Percentiles rank a stretch among this genome's conserved stretches.
Evolutionary conservation across 495 filamentous ascomycete species (phyloP).

Genomic region (Lasiosphaeria miniovina): DNA sequence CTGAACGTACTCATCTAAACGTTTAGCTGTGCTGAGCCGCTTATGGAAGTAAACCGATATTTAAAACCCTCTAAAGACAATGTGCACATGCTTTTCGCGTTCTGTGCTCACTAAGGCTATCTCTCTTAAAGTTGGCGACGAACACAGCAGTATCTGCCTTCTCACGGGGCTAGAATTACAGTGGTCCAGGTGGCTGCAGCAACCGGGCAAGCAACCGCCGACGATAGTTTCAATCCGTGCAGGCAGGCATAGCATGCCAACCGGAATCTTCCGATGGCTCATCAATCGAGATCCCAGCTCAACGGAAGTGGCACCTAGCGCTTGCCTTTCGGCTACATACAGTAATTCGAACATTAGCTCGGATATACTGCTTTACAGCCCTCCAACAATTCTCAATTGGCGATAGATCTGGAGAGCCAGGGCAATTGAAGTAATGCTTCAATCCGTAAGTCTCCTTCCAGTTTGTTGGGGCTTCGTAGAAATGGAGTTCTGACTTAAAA

Average conservation of each 20-base stretch:
- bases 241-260: background rate
- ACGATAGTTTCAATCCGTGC: background rate
- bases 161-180: background rate
- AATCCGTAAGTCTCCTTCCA: no score
- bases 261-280: background rate
- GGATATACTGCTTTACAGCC: no score
- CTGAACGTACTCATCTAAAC: background rate
- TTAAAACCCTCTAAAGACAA: background rate
- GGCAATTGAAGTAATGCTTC: no score
- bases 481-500: no score
- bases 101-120: background rate
- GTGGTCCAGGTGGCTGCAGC: background rate
- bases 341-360: no score
- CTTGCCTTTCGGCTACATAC: conserved; percentile 11
- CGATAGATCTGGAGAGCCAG: no score
- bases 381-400: no score
- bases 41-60: background rate
- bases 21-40: background rate
- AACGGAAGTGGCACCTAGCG: conserved; percentile 1
- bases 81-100: background rate
- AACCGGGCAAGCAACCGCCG: background rate
- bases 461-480: no score
- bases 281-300: conserved; percentile 6
- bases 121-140: background rate
- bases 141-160: background rate